Evolutionary conservation across 257 asterid genomes (phyloP).

Genomic region (Solanum tarapatanum): DNA sequence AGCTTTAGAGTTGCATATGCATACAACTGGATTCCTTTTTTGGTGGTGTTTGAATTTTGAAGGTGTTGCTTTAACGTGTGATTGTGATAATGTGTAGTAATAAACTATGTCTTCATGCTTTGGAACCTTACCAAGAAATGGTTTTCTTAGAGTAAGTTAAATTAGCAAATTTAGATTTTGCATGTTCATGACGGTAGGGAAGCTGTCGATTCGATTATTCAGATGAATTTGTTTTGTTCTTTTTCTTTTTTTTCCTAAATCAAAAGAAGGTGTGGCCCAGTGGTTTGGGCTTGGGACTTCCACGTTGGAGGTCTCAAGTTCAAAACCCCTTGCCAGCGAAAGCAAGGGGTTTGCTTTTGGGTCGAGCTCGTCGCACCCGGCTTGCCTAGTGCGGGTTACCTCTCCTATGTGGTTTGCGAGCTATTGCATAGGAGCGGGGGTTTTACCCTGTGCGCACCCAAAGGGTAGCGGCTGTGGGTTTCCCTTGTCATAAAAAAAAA

Average conservation of each 20-base stretch:
- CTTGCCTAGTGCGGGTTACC: too few species aligned
- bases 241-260: not conserved
- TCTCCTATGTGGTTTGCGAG: too few species aligned
- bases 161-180: not conserved
- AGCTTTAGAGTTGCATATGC: not conserved
- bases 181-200: not conserved
- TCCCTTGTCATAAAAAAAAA: too few species aligned
- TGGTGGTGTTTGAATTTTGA: not conserved
- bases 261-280: not conserved
- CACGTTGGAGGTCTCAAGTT: too few species aligned
- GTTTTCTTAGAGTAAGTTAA: not conserved
- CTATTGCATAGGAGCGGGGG: too few species aligned
- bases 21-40: not conserved
- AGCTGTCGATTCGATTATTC: not conserved
- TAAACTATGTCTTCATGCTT: not conserved
- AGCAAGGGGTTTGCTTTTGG: too few species aligned
- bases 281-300: too few species aligned
- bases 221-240: not conserved
- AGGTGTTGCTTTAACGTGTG: not conserved
- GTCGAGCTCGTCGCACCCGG: too few species aligned
- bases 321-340: too few species aligned
- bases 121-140: not conserved
- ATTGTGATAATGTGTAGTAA: not conserved
- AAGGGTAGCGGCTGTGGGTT: too few species aligned
- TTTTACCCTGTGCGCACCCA: too few species aligned